Conservation (phyloP, 768 basidiomycete species). For the Mycena vulgaris region DNA sequence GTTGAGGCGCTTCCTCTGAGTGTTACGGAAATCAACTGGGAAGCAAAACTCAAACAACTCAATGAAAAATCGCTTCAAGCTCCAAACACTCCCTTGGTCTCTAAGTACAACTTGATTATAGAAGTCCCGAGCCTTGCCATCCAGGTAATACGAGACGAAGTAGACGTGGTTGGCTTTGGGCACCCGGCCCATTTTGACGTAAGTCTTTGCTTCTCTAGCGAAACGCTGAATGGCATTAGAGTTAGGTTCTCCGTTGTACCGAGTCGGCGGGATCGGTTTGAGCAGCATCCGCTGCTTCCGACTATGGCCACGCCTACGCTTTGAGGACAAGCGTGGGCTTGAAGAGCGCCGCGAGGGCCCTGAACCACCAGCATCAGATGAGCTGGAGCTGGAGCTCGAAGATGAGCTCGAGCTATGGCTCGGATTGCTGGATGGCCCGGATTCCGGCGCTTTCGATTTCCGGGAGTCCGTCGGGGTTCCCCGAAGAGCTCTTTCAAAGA, state of each 20-base stretch:
- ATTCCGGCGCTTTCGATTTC: neutral
- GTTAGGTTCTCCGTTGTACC: neutral
- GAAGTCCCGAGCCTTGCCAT: constrained; percentile 47
- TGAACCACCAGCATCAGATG: neutral
- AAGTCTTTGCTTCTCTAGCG: neutral
- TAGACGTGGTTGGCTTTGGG: constrained; percentile 33
- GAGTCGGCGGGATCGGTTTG: neutral
- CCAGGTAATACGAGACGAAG: constrained; percentile 45
- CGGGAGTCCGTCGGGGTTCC: neutral
- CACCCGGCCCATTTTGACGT: constrained; percentile 28
- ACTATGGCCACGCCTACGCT: neutral
- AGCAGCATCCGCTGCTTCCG: constrained; percentile 14
- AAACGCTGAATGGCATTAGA: neutral
- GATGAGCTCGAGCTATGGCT: neutral
- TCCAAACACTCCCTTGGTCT: constrained; percentile 39
- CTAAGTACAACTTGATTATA: constrained; percentile 43
- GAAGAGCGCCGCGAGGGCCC: neutral
- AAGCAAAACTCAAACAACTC: constrained; percentile 55
- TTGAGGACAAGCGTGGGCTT: neutral
- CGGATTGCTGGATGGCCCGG: neutral
- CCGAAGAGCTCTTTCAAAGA: neutral
- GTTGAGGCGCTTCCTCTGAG: neutral
- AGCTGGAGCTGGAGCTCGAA: neutral
- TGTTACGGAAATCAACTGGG: constrained; percentile 42
- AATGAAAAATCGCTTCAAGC: constrained; percentile 46